Base-by-base conservation (phyloP, 2,329 filamentous ascomycete species). In the Pseudodiploospora longispora region DNA sequence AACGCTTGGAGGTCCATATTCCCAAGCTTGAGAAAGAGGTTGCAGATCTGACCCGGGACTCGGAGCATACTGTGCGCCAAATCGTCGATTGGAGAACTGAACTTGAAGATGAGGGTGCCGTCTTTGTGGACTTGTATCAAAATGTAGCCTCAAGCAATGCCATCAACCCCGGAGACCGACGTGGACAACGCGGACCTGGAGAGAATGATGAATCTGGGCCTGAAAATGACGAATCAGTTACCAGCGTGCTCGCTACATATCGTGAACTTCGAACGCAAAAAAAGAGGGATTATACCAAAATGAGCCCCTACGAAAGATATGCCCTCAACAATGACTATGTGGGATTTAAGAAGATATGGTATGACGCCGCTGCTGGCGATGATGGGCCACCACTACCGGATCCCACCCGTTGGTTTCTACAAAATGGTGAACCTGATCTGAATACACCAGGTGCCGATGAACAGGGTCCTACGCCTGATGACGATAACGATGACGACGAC, bases 401-500 rank as follows among this genome's bases (percentile, higher is more conserved):
- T 47, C 66, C 75, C 0, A 67, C 68, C 3, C 65, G 64, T 9
- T 81, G 77, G 77, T 80, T 81, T 52, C 63, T 68, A 38, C 50
- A 60, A 12, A 60, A 69, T 32, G 74, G 71, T 3, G 54, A 65
- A 34, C 71, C 74, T 4, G 62, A 67, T 36, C 61, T 67, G 58
- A 50, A 48, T 32, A 49, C 45, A 3, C 54, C 53, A 12, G 44
- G 52, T 34, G 37, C 38, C 10, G 41, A 31, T 28, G 47, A 37
- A 19, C 45, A 45, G 4, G 30, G 38, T 3, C 53, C 46, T 4
- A 53, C 50, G 1, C 63, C 53, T 1, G 64, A 52, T 3, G 69
- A 63, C 3, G 71, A 74, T 1, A 78, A 77, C 5, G 72, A 74
- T 10, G 82, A 84, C 43, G 82, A 85, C 19, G 85, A 90, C 36